Evolutionary conservation across 305 asterid species (phyloP), one percentile per base, ranked within the genome.

Genomic region (Euphrasia arctica): DNA sequence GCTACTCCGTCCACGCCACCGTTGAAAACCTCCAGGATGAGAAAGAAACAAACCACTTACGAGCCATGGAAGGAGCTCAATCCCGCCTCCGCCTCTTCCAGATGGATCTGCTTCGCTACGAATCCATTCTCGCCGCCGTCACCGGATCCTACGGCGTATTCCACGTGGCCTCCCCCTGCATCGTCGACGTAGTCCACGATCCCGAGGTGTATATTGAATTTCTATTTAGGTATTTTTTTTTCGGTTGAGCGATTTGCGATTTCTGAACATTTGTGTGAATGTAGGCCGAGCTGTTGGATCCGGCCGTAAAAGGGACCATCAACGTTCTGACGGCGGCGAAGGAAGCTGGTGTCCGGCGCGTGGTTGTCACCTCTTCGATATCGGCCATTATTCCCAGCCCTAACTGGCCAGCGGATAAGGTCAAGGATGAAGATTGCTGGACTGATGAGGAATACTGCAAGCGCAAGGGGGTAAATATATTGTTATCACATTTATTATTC

Each of bases 261-360:
- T 22, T 47, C 27, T 58, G 9, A 9, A 60, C 8, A 9, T 43
- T n/a, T 75, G 12, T 34, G 51, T 72, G 70, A 55, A 47, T 14
- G 61, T 29, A 90, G 95, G 68, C 74, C 50, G 68, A 80, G 61
- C 79, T 91, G 41, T 67, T 89, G 82, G 93, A 83, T n/a, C 98
- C 98, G 58, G 96, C 98, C 18, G 58, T 85, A 55, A 79, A 85
- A 63, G 98, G 98, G 65, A 91, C 96, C 22, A 73, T 77, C 48
- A 89, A 91, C 73, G 98, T 91, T 9, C 86, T 91, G 71, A 91
- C 85, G 70, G 98, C 95, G 5, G 89, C 98, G 6, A 91, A 89
- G 60, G 83, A 83, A 76, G 74, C 77, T 2, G 96, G 95, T 45
- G 92, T 89, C 59, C 74, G 78, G 76, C 95, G 98, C 54, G 95